A percentile compares a stretch with the other conserved stretches of the same genome.
phyloP scores from a whole-genome alignment of 169 alveolate genomes.

The Plasmodium sp. region DNA sequence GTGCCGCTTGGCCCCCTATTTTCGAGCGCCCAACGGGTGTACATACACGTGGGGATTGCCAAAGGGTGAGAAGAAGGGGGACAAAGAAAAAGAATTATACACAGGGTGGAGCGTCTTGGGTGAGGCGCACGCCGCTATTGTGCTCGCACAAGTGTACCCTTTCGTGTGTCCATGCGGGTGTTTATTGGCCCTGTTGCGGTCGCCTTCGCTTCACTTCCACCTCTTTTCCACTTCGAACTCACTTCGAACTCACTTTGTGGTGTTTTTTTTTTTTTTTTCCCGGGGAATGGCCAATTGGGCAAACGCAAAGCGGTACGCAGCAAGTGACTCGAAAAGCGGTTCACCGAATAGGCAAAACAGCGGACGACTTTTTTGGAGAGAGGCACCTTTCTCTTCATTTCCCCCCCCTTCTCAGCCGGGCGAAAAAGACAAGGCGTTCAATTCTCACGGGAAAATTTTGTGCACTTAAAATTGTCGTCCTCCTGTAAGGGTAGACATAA shows the following conservation, averaged over 20 bases:
- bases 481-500: not conserved
- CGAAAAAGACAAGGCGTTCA: not conserved
- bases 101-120: not conserved
- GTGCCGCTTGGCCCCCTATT: not conserved
- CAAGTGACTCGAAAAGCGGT: not conserved
- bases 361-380: not conserved
- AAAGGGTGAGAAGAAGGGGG: not conserved
- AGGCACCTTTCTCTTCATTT: not conserved
- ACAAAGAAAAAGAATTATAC: not conserved
- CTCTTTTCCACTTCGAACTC: not conserved
- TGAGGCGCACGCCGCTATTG: not conserved
- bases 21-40: not conserved
- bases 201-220: not conserved
- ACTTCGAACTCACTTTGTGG: not conserved
- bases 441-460: not conserved
- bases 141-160: not conserved
- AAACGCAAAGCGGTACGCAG: not conserved
- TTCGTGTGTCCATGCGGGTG: not conserved
- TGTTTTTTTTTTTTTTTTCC: not conserved
- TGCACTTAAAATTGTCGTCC: not conserved
- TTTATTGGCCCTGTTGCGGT: not conserved
- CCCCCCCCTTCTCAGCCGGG: not conserved
- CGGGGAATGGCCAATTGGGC: not conserved
- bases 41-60: not conserved
- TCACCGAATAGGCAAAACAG: slow-evolving; percentile 1